These are phyloP conservation scores for Lolium perenne DNA, from an alignment of 176 grass and related monocot genomes.

Conservation along the genomic window DNA sequence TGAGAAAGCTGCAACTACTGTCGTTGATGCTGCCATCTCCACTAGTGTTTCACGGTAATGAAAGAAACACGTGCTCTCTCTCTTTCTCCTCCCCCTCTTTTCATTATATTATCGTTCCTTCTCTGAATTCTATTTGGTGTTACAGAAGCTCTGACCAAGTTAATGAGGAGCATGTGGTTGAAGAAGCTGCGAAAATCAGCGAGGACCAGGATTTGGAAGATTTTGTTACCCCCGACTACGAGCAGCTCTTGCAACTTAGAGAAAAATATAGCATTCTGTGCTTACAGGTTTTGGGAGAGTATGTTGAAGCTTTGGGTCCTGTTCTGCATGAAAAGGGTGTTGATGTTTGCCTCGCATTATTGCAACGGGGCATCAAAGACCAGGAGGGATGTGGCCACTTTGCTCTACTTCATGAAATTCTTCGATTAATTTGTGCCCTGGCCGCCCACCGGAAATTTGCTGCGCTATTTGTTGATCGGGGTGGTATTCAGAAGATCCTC, in stretches of 20 bases:
- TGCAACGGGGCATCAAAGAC: conserved; percentile 78
- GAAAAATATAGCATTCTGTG: conserved; percentile 98
- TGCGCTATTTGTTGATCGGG: conserved; percentile 93
- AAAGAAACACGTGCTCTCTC: not conserved
- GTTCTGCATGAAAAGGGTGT: conserved; percentile 98
- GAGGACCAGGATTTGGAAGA: conserved; percentile 71
- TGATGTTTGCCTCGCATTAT: conserved; percentile 85
- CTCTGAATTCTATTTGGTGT: conserved; percentile 16
- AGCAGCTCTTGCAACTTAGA: conserved; percentile 64
- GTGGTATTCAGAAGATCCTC: conserved; percentile 95
- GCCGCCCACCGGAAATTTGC: conserved; percentile 93
- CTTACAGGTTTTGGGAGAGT: conserved; percentile 87
- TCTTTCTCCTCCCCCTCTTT: not conserved
- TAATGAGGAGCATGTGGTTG: conserved; percentile 37
- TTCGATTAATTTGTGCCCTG: conserved; percentile 86
- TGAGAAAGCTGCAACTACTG: conserved; percentile 81
- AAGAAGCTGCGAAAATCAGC: conserved; percentile 58
- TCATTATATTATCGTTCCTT: not conserved
- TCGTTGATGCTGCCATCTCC: conserved; percentile 90
- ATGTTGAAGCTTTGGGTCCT: conserved; percentile 95
- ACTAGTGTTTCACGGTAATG: conserved; percentile 84
- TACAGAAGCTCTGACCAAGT: conserved; percentile 58
- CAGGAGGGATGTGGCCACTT: conserved; percentile 52
- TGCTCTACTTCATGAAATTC: conserved; percentile 73
- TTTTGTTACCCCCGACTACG: conserved; percentile 73